phyloP scores from a whole-genome alignment of 2,329 filamentous ascomycete genomes.

The Arthrobotrys musiformis region DNA sequence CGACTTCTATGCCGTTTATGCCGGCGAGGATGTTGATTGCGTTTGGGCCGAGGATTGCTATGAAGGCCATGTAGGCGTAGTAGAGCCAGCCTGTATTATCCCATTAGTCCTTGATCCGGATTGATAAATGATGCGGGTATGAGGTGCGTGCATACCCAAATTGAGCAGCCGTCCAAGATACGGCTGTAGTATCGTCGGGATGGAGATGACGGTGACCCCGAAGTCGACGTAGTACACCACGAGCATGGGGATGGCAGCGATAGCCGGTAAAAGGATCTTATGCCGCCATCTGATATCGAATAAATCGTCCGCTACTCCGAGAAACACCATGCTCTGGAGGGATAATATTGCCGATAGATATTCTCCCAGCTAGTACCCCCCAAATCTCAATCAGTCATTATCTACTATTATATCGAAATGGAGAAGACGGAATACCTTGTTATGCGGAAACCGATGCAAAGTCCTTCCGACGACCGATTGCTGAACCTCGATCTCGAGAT shows the following conservation, averaged over 20 bases:
- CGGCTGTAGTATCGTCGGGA: constrained; percentile 83
- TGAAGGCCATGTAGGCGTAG: constrained; percentile 95
- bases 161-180: constrained; percentile 84
- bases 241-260: constrained; percentile 91
- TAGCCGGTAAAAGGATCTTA: constrained; percentile 96
- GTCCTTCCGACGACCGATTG: constrained; percentile 80
- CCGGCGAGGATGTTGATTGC: constrained; percentile 99
- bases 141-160: constrained; percentile 71
- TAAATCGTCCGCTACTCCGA: constrained; percentile 93
- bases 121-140: background rate
- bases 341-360: constrained; percentile 95
- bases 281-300: constrained; percentile 99
- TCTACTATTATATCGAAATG: background rate
- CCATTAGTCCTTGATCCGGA: background rate
- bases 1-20: constrained; percentile 98
- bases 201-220: constrained; percentile 92
- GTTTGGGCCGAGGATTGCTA: constrained; percentile 98
- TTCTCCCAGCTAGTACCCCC: constrained; percentile 76
- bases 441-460: constrained; percentile 91
- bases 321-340: constrained; percentile 86
- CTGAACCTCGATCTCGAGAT: constrained; percentile 79
- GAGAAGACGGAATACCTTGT: constrained; percentile 73
- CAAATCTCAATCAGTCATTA: background rate
- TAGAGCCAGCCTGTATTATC: constrained; percentile 66
- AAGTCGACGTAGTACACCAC: constrained; percentile 99